Base-by-base conservation (phyloP, 1,284 basidiomycete species). In the Leccinum huronense region DNA sequence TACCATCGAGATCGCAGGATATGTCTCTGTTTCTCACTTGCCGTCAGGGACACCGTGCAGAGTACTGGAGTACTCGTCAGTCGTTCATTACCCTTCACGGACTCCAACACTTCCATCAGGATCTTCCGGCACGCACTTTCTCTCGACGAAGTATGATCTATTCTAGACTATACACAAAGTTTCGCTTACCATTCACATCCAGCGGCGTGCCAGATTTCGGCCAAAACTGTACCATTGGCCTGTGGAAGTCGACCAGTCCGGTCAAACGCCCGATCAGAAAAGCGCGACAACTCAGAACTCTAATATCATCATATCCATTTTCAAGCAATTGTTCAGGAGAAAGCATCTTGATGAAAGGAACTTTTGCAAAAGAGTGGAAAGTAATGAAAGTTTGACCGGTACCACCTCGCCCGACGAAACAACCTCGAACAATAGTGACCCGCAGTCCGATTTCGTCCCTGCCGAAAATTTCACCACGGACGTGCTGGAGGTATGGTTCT, bases 401-500 rank as follows among this genome's bases (percentile, higher is more conserved):
- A 40, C 4, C 19, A 34, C 45, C 1, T n/a, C 5, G 11, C 11
- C 2, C 1, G 30, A 45, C 23, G 63, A 45, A 11, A 6, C 19
- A n/a, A 3, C 30, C 33, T 16, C 59, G 9, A n/a, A 31, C 27
- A 5, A 31, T 30, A 11, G 51, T 31, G 16, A 0, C 19, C 10
- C 23, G 5, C 57, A 55, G 30, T 16, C 59, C 58, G 31, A 40
- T 14, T 61, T 64, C 40, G 59, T 58, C 9, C 4, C 71, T 4
- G 72, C 72, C 1, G 67, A 76, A 60, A 63, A 71, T 0, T 72
- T 5, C 19, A 2, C 38, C 71, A 80, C 81, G 3, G 81, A 88
- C 70, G 83, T 85, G 13, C 69, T 83, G 23, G 87, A 88, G 69
- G 86, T 89, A 3, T 88, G 87, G 87, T 89, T 88, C 63, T 71